These are phyloP conservation scores for Bondarzewia mesenterica DNA, from an alignment of 1,284 basidiomycete species.

Conservation along the genomic window DNA sequence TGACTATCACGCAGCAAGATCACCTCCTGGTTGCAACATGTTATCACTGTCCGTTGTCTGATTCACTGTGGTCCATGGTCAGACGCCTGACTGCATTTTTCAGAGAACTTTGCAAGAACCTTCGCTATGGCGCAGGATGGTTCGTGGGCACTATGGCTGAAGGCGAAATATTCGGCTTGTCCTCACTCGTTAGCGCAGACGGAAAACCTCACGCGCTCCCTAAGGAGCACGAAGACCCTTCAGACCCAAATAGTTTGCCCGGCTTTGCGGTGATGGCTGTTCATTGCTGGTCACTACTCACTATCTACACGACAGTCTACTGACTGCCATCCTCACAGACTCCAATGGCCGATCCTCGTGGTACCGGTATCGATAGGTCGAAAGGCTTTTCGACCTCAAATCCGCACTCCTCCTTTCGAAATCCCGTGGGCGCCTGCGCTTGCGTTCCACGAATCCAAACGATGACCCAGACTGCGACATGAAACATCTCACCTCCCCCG, in stretches of 20 bases:
- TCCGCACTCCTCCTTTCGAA: no score
- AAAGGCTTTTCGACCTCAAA: no score
- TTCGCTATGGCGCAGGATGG: conserved; percentile 8
- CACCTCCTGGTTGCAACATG: not conserved
- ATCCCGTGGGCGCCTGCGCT: no score
- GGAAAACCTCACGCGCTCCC: conserved; percentile 2
- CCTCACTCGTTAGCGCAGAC: conserved; percentile 4
- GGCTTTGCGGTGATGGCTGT: conserved; percentile 13
- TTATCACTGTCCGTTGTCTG: not conserved
- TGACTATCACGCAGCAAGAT: no score
- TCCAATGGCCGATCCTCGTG: no score
- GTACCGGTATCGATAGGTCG: no score
- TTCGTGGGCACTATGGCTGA: conserved; percentile 9
- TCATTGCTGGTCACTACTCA: not conserved
- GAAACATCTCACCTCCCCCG: no score
- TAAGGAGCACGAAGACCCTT: conserved; percentile 4
- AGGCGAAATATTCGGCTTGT: conserved; percentile 6
- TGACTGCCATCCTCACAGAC: no score
- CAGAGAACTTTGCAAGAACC: conserved; percentile 8
- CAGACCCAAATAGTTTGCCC: conserved; percentile 8
- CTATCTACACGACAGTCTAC: no score
- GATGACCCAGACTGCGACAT: no score
- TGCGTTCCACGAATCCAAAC: no score
- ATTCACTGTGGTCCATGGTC: conserved; percentile 7
- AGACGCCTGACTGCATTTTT: conserved; percentile 4